phyloP scores from a whole-genome alignment of 1,139 yeast genomes.

The Saccharomyces hybrid region DNA sequence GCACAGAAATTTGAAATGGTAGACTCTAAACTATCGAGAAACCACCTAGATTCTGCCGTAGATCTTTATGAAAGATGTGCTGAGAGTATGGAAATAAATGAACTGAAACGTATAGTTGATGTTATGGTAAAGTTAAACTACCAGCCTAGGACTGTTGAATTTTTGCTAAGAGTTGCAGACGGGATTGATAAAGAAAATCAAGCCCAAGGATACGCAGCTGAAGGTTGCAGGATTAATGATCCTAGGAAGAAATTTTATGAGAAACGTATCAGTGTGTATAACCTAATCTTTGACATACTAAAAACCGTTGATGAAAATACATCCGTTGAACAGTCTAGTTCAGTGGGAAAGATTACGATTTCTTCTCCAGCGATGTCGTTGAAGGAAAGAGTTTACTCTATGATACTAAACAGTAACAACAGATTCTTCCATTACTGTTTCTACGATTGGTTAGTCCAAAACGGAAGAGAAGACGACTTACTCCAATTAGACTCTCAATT shows the following conservation, averaged over 20 bases:
- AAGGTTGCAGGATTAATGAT: conserved; percentile 44
- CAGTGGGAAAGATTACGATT: neutral
- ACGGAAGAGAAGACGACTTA: conserved; percentile 69
- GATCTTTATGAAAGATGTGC: conserved; percentile 73
- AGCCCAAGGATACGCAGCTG: conserved; percentile 47
- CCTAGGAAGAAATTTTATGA: conserved; percentile 39
- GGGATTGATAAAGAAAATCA: conserved; percentile 55
- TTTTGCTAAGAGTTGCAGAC: conserved; percentile 68
- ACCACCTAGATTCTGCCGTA: conserved; percentile 69
- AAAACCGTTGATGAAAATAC: conserved; percentile 66
- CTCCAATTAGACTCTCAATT: conserved; percentile 76
- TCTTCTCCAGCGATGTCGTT: conserved; percentile 38
- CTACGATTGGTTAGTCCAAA: conserved; percentile 85
- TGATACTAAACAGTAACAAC: conserved; percentile 72
- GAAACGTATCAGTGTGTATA: conserved; percentile 55
- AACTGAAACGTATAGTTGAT: conserved; percentile 69
- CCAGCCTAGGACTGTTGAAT: conserved; percentile 80
- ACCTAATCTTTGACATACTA: conserved; percentile 65
- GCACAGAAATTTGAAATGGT: conserved; percentile 69
- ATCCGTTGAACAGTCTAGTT: neutral
- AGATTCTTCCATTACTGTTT: conserved; percentile 84
- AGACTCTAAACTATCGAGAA: conserved; percentile 63
- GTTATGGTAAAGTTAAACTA: conserved; percentile 73
- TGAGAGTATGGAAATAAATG: conserved; percentile 68
- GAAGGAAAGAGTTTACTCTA: conserved; percentile 65